These are phyloP conservation scores for Fusarium pininemorale DNA, from an alignment of 2,329 filamentous ascomycete genomes.

Conservation along the genomic window DNA sequence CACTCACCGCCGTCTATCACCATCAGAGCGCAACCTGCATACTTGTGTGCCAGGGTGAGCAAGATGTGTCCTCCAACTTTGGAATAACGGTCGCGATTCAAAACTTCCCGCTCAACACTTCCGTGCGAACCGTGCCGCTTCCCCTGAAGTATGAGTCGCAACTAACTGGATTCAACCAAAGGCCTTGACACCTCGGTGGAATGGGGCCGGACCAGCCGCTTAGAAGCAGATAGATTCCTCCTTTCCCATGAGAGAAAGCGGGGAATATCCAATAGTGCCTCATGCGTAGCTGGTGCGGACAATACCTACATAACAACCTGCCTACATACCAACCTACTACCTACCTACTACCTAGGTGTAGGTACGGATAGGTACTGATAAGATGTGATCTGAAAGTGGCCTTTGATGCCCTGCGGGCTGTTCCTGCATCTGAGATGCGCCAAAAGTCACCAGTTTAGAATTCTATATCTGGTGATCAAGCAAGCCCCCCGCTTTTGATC, in stretches of 20 bases:
- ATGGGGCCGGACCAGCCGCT: not conserved
- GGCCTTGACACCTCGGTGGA: conserved; percentile 5
- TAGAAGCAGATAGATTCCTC: not conserved
- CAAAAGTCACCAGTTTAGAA: conserved; percentile 22
- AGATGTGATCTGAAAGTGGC: conserved; percentile 18
- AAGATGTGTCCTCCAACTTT: not conserved
- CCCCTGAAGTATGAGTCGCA: conserved; percentile 14
- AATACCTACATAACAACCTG: not conserved
- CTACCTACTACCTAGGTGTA: too few relatives aligned
- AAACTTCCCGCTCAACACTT: not conserved
- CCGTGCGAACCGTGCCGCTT: conserved; percentile 21
- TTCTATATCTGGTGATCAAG: conserved; percentile 29
- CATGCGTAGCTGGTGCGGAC: not conserved
- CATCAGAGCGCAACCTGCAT: conserved; percentile 12
- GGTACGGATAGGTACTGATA: not conserved
- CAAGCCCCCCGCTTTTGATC: conserved; percentile 14
- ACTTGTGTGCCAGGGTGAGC: conserved; percentile 2
- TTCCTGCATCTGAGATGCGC: conserved; percentile 34
- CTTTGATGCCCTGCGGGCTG: conserved; percentile 9
- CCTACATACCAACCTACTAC: not conserved
- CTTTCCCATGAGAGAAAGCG: not conserved
- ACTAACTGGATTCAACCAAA: not conserved
- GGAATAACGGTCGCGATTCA: not conserved
- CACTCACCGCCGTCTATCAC: conserved; percentile 30
- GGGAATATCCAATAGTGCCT: not conserved